Base-by-base conservation (phyloP, 805 yeast genomes). In the Ogataea ramenticola region DNA sequence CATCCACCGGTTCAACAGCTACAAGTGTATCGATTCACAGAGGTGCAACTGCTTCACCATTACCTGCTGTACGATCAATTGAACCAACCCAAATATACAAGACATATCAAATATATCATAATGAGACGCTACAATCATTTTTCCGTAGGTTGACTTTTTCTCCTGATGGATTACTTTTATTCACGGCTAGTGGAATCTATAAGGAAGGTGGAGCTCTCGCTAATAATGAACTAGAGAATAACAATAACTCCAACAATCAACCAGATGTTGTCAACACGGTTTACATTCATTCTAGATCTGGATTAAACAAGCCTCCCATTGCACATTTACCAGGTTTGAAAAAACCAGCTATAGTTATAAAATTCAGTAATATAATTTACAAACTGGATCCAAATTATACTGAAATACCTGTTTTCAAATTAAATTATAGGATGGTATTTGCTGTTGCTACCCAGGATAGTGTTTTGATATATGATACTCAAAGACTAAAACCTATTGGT, bases 371-470 rank as follows among this genome's bases (percentile, higher is more conserved):
- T 0, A 63, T 74, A 2, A 57, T 72, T 31, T 90, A 81, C 58
- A 64, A 68, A 44, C 61, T 71, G 31, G 47, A 46, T 16, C 49
- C 41, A 9, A 41, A 48, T 20, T 27, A 21, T n/a, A 37, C 19
- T 12, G 40, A 26, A 20, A 32, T 40, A 16, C n/a, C 36, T 16
- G 72, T 72, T 14, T 73, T 87, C 47, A 62, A 68, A 4, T 62
- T 90, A 38, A 84, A 87, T 1, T 89, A 93, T 56, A 76, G 88
- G 49, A 75, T 93, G 79, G 65, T 91, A 1, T 90, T 85, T 65
- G 98, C 97, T 0, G 84, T 93, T 17, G 98, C 96, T 0, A 90
- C 97, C 0, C 89, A 86, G 45, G 96, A 87, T 58, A 75, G 90
- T 14, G 83, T 93, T 12, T 56, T 83, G 9, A 65, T 93, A 2